Base-by-base conservation (phyloP, 371 early-diverging fungal species). In the Rhizopus sp. region DNA sequence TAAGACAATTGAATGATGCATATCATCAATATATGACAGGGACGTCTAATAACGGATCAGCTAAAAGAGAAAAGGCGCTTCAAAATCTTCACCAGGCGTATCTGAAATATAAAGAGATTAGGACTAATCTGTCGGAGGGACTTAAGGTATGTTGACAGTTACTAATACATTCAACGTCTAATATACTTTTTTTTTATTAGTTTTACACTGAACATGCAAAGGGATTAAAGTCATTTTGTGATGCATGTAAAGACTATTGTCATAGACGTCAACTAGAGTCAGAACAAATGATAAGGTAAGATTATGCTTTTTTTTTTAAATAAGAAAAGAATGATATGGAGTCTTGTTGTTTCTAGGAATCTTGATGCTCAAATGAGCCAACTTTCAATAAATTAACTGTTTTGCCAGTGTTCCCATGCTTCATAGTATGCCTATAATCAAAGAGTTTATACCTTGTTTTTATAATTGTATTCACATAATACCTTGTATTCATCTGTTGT, bases 191-290 rank as follows among this genome's bases (percentile, higher is more conserved):
- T n/a, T n/a, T 17, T 40, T 29, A 4, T 5, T 69, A 87, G 85
- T 93, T 92, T 69, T 91, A 91, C 59, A 68, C 65, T 3, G 83
- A 86, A 34, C 80, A 91, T 57, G 86, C 86, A 49, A 67, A 80
- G 15, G 84, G 84, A 30, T 52, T 93, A 50, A 55, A 55, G 7
- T 70, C 70, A 42, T 76, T 90, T 51, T 76, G 75, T 44, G 78
- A 79, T 46, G 83, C 77, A 33, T 89, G 88, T 64, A 58, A 67
- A 48, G 91, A 92, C 59, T 91, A 85, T 64, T 82, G 79, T 30
- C 69, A 85, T 53, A 84, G 88, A 4, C 71, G 93, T 49, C 75
- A 78, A 52, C 52, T 86, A 40, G 90, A 93, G 52, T 80, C 87
- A 15, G 62, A 64, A n/a, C 57, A 72, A 52, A 59, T 68, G 13